Base-by-base conservation (phyloP, 176 grass and related monocot genomes). In the Lolium perenne region DNA sequence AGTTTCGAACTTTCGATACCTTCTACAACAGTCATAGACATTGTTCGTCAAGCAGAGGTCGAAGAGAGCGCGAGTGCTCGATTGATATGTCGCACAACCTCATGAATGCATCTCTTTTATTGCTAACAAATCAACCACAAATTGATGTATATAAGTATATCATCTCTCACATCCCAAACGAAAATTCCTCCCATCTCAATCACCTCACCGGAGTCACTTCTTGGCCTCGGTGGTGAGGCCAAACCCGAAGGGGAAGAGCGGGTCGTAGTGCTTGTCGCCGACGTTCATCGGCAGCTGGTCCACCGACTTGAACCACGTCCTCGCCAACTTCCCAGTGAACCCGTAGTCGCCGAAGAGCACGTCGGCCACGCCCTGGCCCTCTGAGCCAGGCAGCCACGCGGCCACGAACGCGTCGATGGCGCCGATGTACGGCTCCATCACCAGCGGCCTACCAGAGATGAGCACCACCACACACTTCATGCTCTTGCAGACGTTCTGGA, bases 261-360 rank as follows among this genome's bases (percentile, higher is more conserved):
- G 96, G 84, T 98, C 91, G 64, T 98, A 98, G 74, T 94, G 78
- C 66, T 63, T 40, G 82, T 98, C 95, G 8, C 95, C 95, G 2
- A 88, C 88, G 83, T 94, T 98, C 95, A 98, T 98, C 38, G 96
- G 96, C 75, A 98, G 90, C 82, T 98, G 96, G 56, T 95, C 91
- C 47, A 90, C 96, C 0, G 93, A 94, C 88, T 83, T 95, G 91
- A 98, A 98, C 96, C 96, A 98, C 13, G 96, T 98, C 69, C 96
- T 62, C 2, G 93, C 62, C 58, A 95, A 89, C 84, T 95, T 98
- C n/a, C 96, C 96, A 0, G 86, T 74, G 86, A 98, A 98, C 50
- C 84, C 93, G 25, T 91, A 92, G 86, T 98, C 93, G 6, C 96
- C 96, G 32, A 94, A 98, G 10, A 98, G 91, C 40, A 77, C 93